Evolutionary conservation across 2,329 filamentous ascomycete species (phyloP).

Genomic region (Alternaria alternata): DNA sequence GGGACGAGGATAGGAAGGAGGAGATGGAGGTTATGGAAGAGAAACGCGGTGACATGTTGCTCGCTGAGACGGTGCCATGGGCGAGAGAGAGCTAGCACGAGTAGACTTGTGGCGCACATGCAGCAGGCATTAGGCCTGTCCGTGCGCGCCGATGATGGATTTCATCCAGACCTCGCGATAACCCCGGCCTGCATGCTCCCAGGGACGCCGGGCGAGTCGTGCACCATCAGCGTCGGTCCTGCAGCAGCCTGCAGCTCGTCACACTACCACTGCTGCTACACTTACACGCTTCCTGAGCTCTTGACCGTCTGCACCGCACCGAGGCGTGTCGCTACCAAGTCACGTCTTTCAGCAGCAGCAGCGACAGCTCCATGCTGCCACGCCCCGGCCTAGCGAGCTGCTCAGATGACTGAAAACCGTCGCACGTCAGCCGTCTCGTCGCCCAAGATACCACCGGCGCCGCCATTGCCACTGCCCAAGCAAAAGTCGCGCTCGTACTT

Average conservation of each 20-base stretch:
- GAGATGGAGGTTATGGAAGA: conserved; percentile 12
- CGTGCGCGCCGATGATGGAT: conserved; percentile 17
- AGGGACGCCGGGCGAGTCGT: conserved; percentile 13
- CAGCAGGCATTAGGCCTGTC: conserved; percentile 11
- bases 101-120: conserved; percentile 19
- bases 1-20: conserved; percentile 2
- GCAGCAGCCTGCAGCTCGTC: conserved; percentile 12
- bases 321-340: not conserved
- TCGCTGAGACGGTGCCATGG: conserved; percentile 10
- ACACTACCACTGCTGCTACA: not conserved
- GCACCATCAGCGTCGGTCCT: conserved; percentile 6
- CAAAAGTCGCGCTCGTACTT: conserved; percentile 48
- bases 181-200: conserved; percentile 8
- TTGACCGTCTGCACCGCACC: not conserved
- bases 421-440: conserved; percentile 20
- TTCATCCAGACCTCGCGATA: conserved; percentile 6
- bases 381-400: not conserved
- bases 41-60: conserved; percentile 24
- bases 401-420: conserved; percentile 16
- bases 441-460: conserved; percentile 41
- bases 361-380: not conserved
- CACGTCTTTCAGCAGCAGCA: not conserved
- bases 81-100: conserved; percentile 14
- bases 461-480: conserved; percentile 48
- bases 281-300: not conserved